phyloP scores from a whole-genome alignment of 106 monocot species.

The Apostasia shenzhenica region DNA sequence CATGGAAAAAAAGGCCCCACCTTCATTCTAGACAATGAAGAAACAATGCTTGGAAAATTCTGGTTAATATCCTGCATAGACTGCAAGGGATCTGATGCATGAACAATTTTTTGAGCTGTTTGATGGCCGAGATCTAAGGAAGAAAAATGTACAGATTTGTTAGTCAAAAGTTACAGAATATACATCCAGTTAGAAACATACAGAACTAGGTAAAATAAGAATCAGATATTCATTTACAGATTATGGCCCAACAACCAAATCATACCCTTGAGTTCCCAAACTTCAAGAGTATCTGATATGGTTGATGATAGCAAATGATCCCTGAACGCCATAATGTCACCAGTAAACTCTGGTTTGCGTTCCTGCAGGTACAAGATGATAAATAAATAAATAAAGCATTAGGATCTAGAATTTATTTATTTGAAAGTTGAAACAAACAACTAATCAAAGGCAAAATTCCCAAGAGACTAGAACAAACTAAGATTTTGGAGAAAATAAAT shows the following conservation, averaged over 20 bases:
- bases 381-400: neutral
- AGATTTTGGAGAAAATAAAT: conserved; percentile 94
- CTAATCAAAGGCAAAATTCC: neutral
- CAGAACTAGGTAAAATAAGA: neutral
- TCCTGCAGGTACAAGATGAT: conserved; percentile 40
- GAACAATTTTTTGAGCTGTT: conserved; percentile 86
- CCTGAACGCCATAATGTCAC: conserved; percentile 80
- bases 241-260: neutral
- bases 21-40: conserved; percentile 92
- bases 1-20: conserved; percentile 16
- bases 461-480: conserved; percentile 39
- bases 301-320: conserved; percentile 87
- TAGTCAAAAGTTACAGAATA: neutral
- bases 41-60: conserved; percentile 93
- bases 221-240: neutral
- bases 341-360: conserved; percentile 75
- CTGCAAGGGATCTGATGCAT: conserved; percentile 88
- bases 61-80: conserved; percentile 98
- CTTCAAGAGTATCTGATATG: conserved; percentile 82
- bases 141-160: conserved; percentile 4
- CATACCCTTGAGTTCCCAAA: conserved; percentile 95
- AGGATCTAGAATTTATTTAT: neutral
- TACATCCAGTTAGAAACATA: neutral
- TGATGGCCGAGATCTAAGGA: conserved; percentile 87
- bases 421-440: neutral